Base-by-base conservation (phyloP, 345 rosid genomes). In the Pseudoturritis turrita region DNA sequence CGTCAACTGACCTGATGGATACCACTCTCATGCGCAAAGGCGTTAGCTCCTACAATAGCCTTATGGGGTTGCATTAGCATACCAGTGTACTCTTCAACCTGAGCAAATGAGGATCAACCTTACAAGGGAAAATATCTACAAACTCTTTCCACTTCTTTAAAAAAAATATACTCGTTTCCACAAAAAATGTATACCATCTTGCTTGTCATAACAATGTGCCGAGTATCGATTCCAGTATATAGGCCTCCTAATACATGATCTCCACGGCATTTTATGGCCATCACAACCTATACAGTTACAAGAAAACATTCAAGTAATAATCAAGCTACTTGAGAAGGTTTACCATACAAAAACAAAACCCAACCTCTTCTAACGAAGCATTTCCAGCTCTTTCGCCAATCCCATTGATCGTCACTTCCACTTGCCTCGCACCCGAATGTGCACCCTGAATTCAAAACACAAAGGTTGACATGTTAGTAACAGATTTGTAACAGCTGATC, bases 381-480 rank as follows among this genome's bases (percentile, higher is more conserved):
- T 93, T 93, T 70, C 96, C 98, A 65, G 97, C 97, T 75, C 98
- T 87, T 64, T 93, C 98, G 22, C 97, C 98, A 62, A 93, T 93
- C 74, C 98, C 98, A 77, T 93, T 90, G 63, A 93, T 83, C 1
- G 98, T 93, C 52, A 90, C 97, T 78, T 93, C 98, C 64, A 93
- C 50, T 74, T 93, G 98, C 66, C 98, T 90, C 11, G 97, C 94
- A 17, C 98, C 98, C 5, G 90, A 86, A 79, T 19, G 72, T 22
- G 96, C 94, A 35, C 97, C 97, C 98, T 93, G 79, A 56, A 80
- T 56, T 68, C 55, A 68, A 43, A 65, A 36, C n/a, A 25, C 14
- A 1, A 23, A 45, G 57, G 37, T 18, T 17, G 14, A 36, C 63
- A 70, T 58, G 52, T 72, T 43, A 78, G 78, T 29, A 33, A 9